Base-by-base conservation (phyloP, 2,329 filamentous ascomycete species). In the Ophiostoma piceae region DNA sequence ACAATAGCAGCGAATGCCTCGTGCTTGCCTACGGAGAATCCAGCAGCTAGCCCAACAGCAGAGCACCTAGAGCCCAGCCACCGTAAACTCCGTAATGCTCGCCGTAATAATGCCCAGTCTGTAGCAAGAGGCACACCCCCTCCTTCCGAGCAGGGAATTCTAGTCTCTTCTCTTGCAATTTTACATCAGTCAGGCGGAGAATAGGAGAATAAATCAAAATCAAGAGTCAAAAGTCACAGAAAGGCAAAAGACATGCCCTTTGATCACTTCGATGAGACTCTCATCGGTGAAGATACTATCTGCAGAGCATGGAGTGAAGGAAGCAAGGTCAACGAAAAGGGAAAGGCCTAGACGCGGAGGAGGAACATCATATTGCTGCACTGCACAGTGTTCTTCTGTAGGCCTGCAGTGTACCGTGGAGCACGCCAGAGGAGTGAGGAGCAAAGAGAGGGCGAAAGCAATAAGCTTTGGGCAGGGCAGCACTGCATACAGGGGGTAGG, bases 1-100 rank as follows among this genome's bases (percentile, higher is more conserved):
- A 41, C 39, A 41, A 41, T 41, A 8, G 32, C 47, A 67, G 51
- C 16, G 16, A 7, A 14, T 39, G 37, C 47, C 51, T 68, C 65
- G 65, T 67, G 67, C 64, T 64, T 69, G 68, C 67, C 68, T 71
- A 60, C 67, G 60, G 62, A 65, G 32, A 65, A 39, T 39, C 32
- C 22, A 19, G 32, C 57, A 65, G 39, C 43, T 71, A 71, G 69
- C 67, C 43, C 39, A 66, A 68, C 51, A 57, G 22, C 39, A 41
- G 11, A 12, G 12, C 11, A 14, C 26, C 26, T 2, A 29, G 26
- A 41, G 39, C 1, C 39, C 39, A 41, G 51, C 51, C 51, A 57
- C 22, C 22, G 67, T 12, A 62, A 43, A 37, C 69, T 39, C 54
- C 41, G 37, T 51, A 67, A 39, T 39, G 57, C 12, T 65, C 60